These are phyloP conservation scores for Pinus taeda DNA, from an alignment of 75 land plant species.

Conservation along the genomic window DNA sequence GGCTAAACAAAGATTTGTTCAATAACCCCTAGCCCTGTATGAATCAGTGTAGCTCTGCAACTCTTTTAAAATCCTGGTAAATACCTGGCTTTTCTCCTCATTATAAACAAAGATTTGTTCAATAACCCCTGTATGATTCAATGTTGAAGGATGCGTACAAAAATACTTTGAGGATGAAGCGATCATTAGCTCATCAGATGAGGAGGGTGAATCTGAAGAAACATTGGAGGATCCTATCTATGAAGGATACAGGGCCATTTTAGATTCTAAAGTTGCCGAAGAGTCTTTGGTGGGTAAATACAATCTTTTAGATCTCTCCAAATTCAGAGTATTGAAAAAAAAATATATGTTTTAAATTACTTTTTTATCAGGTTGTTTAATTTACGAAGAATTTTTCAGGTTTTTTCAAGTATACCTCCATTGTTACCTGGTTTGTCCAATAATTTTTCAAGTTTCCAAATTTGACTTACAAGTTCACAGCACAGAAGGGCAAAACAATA, in stretches of 20 bases:
- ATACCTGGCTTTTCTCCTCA: not conserved
- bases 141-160: constrained; percentile 41
- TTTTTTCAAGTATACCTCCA: too few species aligned
- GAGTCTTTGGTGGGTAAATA: constrained; percentile 47
- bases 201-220: constrained; percentile 1
- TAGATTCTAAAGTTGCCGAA: constrained; percentile 69
- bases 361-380: too few species aligned
- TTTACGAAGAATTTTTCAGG: too few species aligned
- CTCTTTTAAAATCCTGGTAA: not conserved
- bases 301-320: too few species aligned
- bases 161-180: constrained; percentile 37
- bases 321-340: too few species aligned
- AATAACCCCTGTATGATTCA: not conserved
- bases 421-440: too few species aligned
- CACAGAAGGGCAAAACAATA: too few species aligned
- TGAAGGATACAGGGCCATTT: constrained; percentile 49
- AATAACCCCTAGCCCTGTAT: too few species aligned
- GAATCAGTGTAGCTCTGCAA: not conserved
- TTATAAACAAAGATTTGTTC: not conserved
- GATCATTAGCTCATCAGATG: not conserved
- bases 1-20: too few species aligned
- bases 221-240: constrained; percentile 36
- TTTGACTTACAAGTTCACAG: too few species aligned
- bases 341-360: too few species aligned
- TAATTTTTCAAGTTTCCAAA: too few species aligned